Base-by-base conservation (phyloP, 2,329 filamentous ascomycete genomes). In the Pseudogymnoascus sp. region DNA sequence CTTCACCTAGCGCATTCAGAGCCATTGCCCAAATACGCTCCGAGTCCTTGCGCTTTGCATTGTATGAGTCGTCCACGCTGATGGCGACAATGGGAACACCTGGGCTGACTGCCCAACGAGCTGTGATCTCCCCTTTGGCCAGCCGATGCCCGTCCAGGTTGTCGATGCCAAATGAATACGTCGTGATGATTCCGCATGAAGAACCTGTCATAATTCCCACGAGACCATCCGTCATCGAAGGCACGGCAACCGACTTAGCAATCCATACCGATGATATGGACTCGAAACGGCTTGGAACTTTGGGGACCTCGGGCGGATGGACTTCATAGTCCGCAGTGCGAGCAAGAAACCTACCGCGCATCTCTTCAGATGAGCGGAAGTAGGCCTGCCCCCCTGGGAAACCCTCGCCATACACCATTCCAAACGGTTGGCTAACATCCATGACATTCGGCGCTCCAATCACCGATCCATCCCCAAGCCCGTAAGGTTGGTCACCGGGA, bases 1-100 rank as follows among this genome's bases (percentile, higher is more conserved):
- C 79, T 73, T 99, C 94, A 1, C 94, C 94, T 7, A 99, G 79
- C 0, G 94, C 93, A 72, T 99, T 99, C 60, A 99, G 76, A n/a
- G 86, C 90, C 42, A 93, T 87, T n/a, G 90, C 91, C 91, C 92
- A 97, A 10, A 94, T 83, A 29, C 92, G 86, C 10, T 84, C 83
- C 59, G 86, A 79, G 3, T 82, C 77, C 71, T 87, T 87, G 31
- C 92, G 86, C 67, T 86, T 87, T 27, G 81, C 74, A 58, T 82
- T 92, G 73, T 92, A 94, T 60, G 85, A 85, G 29, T 96, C 92
- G 69, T 99, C 94, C 5, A 96, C 83, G 48, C 84, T 84, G 64
- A 99, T 85, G 1, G 86, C 84, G 61, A 97, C 82, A 64, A 99
- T 94, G 0, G 94, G 94, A 2, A 97, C 92, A 40, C 94, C 94